These are phyloP conservation scores for Lentinula raphanica DNA, from an alignment of 768 basidiomycete species.

Conservation along the genomic window DNA sequence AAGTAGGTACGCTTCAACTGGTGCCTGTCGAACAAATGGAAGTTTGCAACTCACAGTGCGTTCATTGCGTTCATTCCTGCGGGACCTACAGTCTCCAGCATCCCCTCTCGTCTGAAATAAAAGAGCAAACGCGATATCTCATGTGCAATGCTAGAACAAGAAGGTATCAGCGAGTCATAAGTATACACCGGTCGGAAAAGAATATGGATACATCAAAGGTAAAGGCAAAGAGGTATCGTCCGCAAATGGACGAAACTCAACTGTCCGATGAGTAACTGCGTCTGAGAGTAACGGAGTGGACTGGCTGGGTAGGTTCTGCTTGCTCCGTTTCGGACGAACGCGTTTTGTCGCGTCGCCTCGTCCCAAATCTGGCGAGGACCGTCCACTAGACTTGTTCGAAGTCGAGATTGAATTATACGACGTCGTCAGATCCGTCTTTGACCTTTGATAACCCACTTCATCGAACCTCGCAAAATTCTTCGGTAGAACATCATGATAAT, in stretches of 20 bases:
- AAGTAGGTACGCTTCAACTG: background rate
- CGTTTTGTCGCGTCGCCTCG: conserved; percentile 58
- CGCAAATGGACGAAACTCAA: conserved; percentile 57
- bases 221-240: conserved; percentile 67
- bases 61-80: conserved; percentile 83
- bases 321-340: conserved; percentile 67
- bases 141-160: conserved; percentile 61
- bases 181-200: background rate
- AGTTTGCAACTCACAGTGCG: conserved; percentile 40
- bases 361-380: conserved; percentile 20
- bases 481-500: conserved; percentile 66
- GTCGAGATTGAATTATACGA: conserved; percentile 37
- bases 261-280: conserved; percentile 36
- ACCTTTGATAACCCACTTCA: conserved; percentile 35
- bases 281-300: conserved; percentile 61
- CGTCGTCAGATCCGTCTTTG: conserved; percentile 22
- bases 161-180: background rate
- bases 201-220: conserved; percentile 58
- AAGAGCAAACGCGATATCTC: conserved; percentile 70
- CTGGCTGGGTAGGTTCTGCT: conserved; percentile 40
- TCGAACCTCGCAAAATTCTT: conserved; percentile 47
- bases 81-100: conserved; percentile 85
- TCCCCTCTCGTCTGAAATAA: conserved; percentile 72
- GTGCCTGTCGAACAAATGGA: background rate
- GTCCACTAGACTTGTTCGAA: conserved; percentile 27